phyloP scores from a whole-genome alignment of 352 stramenopile genomes.

The Thalassiosira sp. region DNA sequence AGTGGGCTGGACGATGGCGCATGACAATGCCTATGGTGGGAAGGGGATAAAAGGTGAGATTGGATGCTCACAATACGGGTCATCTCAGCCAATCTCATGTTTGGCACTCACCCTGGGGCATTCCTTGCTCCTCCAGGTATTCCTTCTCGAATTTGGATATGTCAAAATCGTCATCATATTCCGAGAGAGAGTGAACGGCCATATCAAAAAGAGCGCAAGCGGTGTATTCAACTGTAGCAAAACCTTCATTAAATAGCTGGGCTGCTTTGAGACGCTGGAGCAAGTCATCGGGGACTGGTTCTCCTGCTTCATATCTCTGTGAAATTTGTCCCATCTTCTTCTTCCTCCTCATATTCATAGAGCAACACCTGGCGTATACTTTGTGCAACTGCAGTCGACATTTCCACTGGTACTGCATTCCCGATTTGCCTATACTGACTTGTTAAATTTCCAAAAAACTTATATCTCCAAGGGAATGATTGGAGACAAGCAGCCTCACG shows the following conservation, averaged over 20 bases:
- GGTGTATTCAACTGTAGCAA: slow-evolving; percentile 81
- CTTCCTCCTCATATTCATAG: slow-evolving; percentile 28
- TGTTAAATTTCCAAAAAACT: slow-evolving; percentile 40
- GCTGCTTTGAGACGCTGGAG: slow-evolving; percentile 75
- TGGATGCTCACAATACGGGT: too few species aligned
- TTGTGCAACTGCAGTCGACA: slow-evolving; percentile 47
- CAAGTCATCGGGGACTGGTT: slow-evolving; percentile 74
- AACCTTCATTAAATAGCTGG: slow-evolving; percentile 76
- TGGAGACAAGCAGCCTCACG: slow-evolving; percentile 53
- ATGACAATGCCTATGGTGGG: slow-evolving; percentile 84
- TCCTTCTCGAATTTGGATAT: slow-evolving; percentile 73
- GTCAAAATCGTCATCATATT: slow-evolving; percentile 78
- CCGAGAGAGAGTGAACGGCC: slow-evolving; percentile 69
- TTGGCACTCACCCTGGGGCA: too few species aligned
- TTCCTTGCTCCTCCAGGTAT: slow-evolving; percentile 72
- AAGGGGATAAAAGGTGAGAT: too few species aligned
- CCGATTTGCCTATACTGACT: slow-evolving; percentile 56
- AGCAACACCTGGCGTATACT: slow-evolving; percentile 29
- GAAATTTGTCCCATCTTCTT: slow-evolving; percentile 66
- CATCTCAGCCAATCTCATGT: too few species aligned
- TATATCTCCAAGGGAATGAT: slow-evolving; percentile 48
- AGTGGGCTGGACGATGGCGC: slow-evolving; percentile 80
- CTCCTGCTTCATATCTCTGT: slow-evolving; percentile 72
- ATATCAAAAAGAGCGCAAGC: slow-evolving; percentile 81
- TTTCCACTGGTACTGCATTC: slow-evolving; percentile 54